These are phyloP conservation scores for Recurvomyces mirabilis DNA, from an alignment of 495 filamentous ascomycete species.

Conservation along the genomic window DNA sequence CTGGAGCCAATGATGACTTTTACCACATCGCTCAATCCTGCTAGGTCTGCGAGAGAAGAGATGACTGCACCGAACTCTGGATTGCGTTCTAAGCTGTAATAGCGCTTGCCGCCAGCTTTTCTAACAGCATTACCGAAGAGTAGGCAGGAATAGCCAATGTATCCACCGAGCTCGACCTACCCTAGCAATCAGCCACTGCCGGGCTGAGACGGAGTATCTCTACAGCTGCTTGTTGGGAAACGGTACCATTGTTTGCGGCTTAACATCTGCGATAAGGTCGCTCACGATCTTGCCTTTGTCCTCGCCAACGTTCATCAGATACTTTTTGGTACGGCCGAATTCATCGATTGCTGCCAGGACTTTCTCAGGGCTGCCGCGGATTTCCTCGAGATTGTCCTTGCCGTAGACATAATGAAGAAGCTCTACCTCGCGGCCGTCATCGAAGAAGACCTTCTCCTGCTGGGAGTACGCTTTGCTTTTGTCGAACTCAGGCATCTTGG, in stretches of 20 bases:
- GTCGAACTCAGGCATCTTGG: slow-evolving; percentile 27
- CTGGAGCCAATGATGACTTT: slow-evolving; percentile 56
- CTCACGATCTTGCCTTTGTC: slow-evolving; percentile 58
- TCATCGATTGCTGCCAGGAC: slow-evolving; percentile 63
- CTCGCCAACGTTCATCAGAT: slow-evolving; percentile 71
- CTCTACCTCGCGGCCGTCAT: slow-evolving; percentile 63
- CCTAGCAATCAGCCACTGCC: slow-evolving; percentile 10
- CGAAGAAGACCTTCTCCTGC: slow-evolving; percentile 39
- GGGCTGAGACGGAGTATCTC: not conserved
- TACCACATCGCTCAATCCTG: slow-evolving; percentile 55
- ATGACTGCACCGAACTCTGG: slow-evolving; percentile 57
- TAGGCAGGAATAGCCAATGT: slow-evolving; percentile 69
- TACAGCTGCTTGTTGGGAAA: no score
- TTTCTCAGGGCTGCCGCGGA: slow-evolving; percentile 51
- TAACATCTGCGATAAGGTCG: slow-evolving; percentile 49
- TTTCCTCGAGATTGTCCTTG: slow-evolving; percentile 44
- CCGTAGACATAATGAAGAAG: slow-evolving; percentile 57
- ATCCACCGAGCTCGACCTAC: slow-evolving; percentile 64
- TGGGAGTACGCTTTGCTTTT: slow-evolving; percentile 33
- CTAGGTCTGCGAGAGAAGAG: slow-evolving; percentile 50
- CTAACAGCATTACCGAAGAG: slow-evolving; percentile 54
- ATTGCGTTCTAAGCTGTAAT: slow-evolving; percentile 57
- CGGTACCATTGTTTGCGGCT: slow-evolving; percentile 51
- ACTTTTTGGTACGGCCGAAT: slow-evolving; percentile 50
- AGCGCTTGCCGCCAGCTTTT: slow-evolving; percentile 46